Evolutionary conservation across 1,284 basidiomycete genomes (phyloP).

Genomic region (Neotropicomus parvogracilis): DNA sequence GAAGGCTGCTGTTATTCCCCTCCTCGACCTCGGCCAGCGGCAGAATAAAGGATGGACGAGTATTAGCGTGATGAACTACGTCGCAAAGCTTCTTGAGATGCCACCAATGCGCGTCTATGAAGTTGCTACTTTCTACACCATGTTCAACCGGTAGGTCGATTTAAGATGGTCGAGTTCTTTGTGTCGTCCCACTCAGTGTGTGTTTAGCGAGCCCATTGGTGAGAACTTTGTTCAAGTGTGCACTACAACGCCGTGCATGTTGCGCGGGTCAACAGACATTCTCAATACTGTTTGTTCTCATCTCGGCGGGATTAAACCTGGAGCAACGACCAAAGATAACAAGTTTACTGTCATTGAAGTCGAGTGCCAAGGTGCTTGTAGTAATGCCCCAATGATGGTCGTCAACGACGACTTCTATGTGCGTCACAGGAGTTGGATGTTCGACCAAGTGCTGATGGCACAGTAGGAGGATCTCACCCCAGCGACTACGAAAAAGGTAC

Average conservation of each 20-base stretch:
- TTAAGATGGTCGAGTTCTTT: not conserved
- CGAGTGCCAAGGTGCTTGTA: slow-evolving; percentile 97
- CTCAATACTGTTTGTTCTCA: slow-evolving; percentile 83
- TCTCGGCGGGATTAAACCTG: slow-evolving; percentile 81
- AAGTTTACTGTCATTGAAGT: slow-evolving; percentile 98
- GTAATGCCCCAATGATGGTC: slow-evolving; percentile 99
- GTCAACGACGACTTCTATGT: slow-evolving; percentile 97
- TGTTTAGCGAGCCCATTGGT: slow-evolving; percentile 84
- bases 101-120: slow-evolving; percentile 99
- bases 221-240: slow-evolving; percentile 96
- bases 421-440: slow-evolving; percentile 29
- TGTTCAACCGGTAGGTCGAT: slow-evolving; percentile 84
- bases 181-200: slow-evolving; percentile 1
- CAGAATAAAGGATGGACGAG: slow-evolving; percentile 99
- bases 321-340: slow-evolving; percentile 90
- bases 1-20: slow-evolving; percentile 95
- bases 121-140: slow-evolving; percentile 99
- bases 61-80: slow-evolving; percentile 98
- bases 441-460: slow-evolving; percentile 4
- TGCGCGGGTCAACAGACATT: slow-evolving; percentile 89
- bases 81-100: slow-evolving; percentile 90
- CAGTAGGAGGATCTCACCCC: slow-evolving; percentile 93
- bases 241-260: slow-evolving; percentile 98
- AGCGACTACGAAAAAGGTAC: slow-evolving; percentile 81
- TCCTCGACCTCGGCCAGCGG: slow-evolving; percentile 93